Evolutionary conservation across 2,329 filamentous ascomycete genomes (phyloP).

Genomic region (Calonectria leucothoes): DNA sequence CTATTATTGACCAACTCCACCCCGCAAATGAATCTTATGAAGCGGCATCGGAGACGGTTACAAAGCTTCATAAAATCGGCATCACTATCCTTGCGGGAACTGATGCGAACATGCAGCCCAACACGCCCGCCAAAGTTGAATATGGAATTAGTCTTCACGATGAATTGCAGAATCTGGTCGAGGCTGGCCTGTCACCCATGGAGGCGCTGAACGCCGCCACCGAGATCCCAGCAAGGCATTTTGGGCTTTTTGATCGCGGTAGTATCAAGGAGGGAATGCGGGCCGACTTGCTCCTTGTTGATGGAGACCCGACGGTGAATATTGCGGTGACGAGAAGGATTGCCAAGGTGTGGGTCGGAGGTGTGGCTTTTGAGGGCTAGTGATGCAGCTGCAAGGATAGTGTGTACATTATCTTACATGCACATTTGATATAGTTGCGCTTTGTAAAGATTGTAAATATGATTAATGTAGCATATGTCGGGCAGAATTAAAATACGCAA

Average conservation of each 20-base stretch:
- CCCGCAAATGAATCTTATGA: slow-evolving; percentile 8
- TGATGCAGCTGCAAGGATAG: not conserved
- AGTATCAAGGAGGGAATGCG: slow-evolving; percentile 15
- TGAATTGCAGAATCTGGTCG: slow-evolving; percentile 1
- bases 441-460: not conserved
- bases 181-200: not conserved
- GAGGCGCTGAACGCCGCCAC: slow-evolving; percentile 8
- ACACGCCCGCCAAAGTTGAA: not conserved
- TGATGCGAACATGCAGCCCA: slow-evolving; percentile 8
- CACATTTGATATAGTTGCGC: not conserved
- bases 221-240: not conserved
- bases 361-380: not conserved
- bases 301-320: slow-evolving; percentile 13
- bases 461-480: not conserved
- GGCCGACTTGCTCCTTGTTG: slow-evolving; percentile 10
- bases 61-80: not conserved
- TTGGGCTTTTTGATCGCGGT: slow-evolving; percentile 9
- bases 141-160: slow-evolving; percentile 6
- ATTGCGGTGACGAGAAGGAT: not conserved
- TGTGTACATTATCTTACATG: not conserved
- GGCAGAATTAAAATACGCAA: not conserved
- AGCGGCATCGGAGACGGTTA: slow-evolving; percentile 7
- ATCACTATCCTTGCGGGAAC: not conserved
- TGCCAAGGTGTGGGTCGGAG: slow-evolving; percentile 2
- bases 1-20: slow-evolving; percentile 2